Conservation (phyloP, 75 land plant species). For the Selaginella moellendorffii region DNA sequence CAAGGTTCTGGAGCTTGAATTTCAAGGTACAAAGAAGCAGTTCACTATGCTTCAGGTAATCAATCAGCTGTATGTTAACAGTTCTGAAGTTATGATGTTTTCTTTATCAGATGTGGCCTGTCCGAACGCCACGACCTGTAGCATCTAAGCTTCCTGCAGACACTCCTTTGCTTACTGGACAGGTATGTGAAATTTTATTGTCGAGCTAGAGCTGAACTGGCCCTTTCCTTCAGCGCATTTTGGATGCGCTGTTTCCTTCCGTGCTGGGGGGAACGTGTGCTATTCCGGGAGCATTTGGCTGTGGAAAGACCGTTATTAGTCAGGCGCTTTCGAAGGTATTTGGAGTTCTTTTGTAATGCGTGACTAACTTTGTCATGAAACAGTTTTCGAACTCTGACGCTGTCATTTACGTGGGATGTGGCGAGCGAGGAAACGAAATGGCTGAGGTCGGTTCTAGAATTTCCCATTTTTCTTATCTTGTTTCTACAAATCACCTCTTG, state of each 20-base stretch:
- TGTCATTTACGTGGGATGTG: conserved; percentile 98
- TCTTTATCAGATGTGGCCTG: conserved; percentile 80
- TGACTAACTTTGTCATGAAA: not conserved
- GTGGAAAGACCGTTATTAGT: conserved; percentile 99
- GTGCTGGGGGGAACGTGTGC: conserved; percentile 99
- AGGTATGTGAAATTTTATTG: no score
- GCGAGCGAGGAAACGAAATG: conserved; percentile 99
- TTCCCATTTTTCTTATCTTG: not conserved
- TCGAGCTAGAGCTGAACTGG: no score
- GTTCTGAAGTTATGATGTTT: not conserved
- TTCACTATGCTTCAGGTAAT: conserved; percentile 97
- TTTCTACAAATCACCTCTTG: not conserved
- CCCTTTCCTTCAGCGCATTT: conserved; percentile 56
- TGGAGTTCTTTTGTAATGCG: not conserved
- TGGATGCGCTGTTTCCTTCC: conserved; percentile 99
- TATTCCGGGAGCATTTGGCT: conserved; percentile 99
- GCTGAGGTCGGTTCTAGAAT: no score
- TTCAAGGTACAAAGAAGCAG: conserved; percentile 84
- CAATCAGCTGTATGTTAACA: not conserved
- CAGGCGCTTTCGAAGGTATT: conserved; percentile 99
- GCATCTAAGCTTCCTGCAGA: conserved; percentile 96
- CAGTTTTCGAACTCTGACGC: conserved; percentile 99
- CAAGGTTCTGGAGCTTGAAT: conserved; percentile 91
- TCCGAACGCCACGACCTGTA: conserved; percentile 91
- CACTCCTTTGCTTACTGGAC: conserved; percentile 95